A percentile compares a stretch with the other conserved stretches of the same genome.
phyloP scores from a whole-genome alignment of 1,139 yeast species.

The Magnusiomyces fungicola region DNA sequence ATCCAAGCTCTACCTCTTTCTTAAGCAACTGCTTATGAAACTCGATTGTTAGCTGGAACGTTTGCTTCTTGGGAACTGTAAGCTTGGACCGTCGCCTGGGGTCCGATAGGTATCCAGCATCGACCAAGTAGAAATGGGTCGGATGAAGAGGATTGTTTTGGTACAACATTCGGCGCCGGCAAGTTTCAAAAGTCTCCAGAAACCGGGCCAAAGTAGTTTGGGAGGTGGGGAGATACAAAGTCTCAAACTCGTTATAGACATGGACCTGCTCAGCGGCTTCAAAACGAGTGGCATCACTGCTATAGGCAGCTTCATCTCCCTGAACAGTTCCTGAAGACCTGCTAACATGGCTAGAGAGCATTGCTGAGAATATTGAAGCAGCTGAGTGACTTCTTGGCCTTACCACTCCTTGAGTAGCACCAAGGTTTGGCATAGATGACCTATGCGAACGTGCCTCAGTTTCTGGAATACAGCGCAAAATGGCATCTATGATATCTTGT shows the following conservation, averaged over 20 bases:
- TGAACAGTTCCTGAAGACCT: background rate
- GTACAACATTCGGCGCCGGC: background rate
- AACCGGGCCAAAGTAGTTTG: constrained; percentile 1
- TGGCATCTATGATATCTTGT: constrained; percentile 1
- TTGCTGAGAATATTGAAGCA: background rate
- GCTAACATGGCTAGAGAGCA: background rate
- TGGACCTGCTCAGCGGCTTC: too few species aligned
- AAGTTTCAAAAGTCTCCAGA: constrained; percentile 1
- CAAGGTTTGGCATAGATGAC: background rate
- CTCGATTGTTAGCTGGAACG: constrained; percentile 1
- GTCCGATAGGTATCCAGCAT: constrained; percentile 6
- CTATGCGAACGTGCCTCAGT: background rate
- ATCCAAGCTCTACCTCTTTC: constrained; percentile 5
- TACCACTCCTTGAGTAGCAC: too few species aligned
- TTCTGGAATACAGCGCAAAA: constrained; percentile 2
- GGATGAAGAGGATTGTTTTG: constrained; percentile 2
- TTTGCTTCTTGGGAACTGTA: background rate
- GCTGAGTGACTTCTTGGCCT: background rate
- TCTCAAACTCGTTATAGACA: background rate
- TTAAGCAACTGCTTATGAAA: constrained; percentile 1
- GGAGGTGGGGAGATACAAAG: background rate
- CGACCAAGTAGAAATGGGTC: constrained; percentile 1
- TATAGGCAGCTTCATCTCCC: background rate
- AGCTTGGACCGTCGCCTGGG: background rate
- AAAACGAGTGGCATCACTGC: too few species aligned